These are phyloP conservation scores for Hemileccinum rubropunctum DNA, from an alignment of 768 basidiomycete species.

Conservation along the genomic window DNA sequence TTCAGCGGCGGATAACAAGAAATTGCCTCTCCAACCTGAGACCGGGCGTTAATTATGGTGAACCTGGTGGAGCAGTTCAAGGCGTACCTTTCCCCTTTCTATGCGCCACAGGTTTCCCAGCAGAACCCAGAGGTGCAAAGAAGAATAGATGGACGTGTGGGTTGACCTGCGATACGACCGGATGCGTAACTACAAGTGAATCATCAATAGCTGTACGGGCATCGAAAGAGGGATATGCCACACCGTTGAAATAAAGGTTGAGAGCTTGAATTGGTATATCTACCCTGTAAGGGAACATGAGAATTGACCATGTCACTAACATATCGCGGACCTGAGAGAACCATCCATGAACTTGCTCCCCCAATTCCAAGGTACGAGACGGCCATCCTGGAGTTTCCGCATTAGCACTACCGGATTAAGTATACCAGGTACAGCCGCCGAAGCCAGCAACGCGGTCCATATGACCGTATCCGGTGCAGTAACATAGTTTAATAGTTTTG, in stretches of 20 bases:
- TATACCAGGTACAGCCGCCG: conserved; percentile 94
- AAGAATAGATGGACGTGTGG: conserved; percentile 91
- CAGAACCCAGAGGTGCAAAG: conserved; percentile 86
- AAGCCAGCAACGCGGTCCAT: conserved; percentile 80
- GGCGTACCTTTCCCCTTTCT: conserved; percentile 80
- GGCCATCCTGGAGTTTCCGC: conserved; percentile 83
- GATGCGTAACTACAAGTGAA: conserved; percentile 67
- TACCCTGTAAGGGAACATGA: conserved; percentile 48
- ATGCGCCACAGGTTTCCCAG: conserved; percentile 92
- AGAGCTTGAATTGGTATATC: conserved; percentile 92
- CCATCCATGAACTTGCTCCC: conserved; percentile 94
- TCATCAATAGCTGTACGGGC: conserved; percentile 2
- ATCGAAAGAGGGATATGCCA: not conserved
- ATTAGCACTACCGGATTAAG: conserved; percentile 93
- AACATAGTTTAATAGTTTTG: conserved; percentile 92
- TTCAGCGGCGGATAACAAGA: conserved; percentile 86
- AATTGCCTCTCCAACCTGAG: conserved; percentile 92
- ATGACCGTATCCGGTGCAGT: conserved; percentile 92
- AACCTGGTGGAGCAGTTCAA: not conserved
- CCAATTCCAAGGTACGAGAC: conserved; percentile 89
- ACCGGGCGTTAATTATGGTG: not conserved
- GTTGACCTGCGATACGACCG: conserved; percentile 94
- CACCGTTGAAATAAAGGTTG: conserved; percentile 88
- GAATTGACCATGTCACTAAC: not conserved
- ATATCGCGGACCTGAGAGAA: conserved; percentile 60